Base-by-base conservation (phyloP, 768 basidiomycete species). In the Dioszegia hungarica region DNA sequence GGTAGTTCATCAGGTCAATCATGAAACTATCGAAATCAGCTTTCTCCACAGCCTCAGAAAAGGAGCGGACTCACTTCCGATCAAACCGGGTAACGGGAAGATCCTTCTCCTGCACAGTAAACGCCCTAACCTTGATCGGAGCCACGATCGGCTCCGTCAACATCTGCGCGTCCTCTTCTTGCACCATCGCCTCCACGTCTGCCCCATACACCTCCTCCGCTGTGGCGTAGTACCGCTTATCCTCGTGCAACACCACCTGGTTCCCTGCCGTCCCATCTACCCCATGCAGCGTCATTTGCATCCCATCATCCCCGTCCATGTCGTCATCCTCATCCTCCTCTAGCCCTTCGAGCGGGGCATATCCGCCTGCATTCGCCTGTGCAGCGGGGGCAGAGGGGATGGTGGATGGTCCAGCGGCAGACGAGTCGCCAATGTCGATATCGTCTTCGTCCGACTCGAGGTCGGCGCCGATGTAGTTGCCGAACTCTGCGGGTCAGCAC, bases 71-170 rank as follows among this genome's bases (percentile, higher is more conserved):
- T 67, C 74, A 95, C 90, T 88, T 86, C 79, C 93, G 92, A 79
- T 98, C 93, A 77, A 88, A 99, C n/a, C 95, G 85, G 58, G 93
- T 98, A 75, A 90, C 86, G 24, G 93, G 94, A 82, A 95, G 86
- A 62, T 86, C 88, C 77, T 94, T 94, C 79, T 95, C 91, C 71
- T 94, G 90, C 6, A 97, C 85, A 0, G 85, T 84, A 87, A 94
- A 99, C 81, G 86, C 91, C 59, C 92, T 83, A 47, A 91, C 86
- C 79, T 97, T 95, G 57, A 98, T 82, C 33, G 95, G 95, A 11
- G 90, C 91, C 62, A 99, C 81, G 59, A 99, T 93, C 19, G 95
- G 95, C 69, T 98, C 90, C 2, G 90, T 82, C 19, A 99, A 82
- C 14, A 91, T 91, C 74, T 99, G 95, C 2, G 89, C 85, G 72